Evolutionary conservation across 2,329 filamentous ascomycete genomes (phyloP).

Genomic region (Chaetomiaceae sp.): DNA sequence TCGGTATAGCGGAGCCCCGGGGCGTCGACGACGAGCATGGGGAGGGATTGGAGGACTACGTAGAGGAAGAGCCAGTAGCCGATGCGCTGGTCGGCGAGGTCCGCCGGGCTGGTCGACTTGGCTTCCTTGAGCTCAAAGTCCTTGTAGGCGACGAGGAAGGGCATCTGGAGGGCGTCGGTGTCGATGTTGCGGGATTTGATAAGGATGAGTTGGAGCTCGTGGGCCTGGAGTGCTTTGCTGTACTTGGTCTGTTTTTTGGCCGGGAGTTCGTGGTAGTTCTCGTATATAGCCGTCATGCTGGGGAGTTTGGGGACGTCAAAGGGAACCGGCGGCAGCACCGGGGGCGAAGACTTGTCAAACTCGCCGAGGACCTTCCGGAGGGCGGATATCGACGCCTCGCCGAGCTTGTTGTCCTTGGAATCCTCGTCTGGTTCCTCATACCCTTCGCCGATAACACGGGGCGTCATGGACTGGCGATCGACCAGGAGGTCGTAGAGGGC

Average conservation of each 20-base stretch:
- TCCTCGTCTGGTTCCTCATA: slow-evolving; percentile 52
- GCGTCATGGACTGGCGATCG: slow-evolving; percentile 73
- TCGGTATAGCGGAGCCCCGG: slow-evolving; percentile 64
- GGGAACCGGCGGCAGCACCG: slow-evolving; percentile 84
- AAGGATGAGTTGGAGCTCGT: slow-evolving; percentile 74
- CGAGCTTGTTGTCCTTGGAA: slow-evolving; percentile 19
- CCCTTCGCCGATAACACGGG: slow-evolving; percentile 67
- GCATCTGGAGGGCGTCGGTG: slow-evolving; percentile 51
- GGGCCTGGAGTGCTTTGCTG: slow-evolving; percentile 67
- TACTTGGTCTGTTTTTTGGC: slow-evolving; percentile 72
- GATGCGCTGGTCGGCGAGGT: slow-evolving; percentile 65
- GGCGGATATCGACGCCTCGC: slow-evolving; percentile 61
- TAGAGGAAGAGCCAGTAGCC: slow-evolving; percentile 83
- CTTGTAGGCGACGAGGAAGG: slow-evolving; percentile 67
- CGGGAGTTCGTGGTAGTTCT: slow-evolving; percentile 60
- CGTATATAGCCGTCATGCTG: slow-evolving; percentile 59
- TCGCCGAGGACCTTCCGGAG: slow-evolving; percentile 78
- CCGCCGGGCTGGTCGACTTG: slow-evolving; percentile 58
- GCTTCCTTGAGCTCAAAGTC: slow-evolving; percentile 67
- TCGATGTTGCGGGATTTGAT: slow-evolving; percentile 78
- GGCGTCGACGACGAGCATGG: slow-evolving; percentile 72
- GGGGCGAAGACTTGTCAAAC: slow-evolving; percentile 83
- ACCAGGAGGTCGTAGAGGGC: slow-evolving; percentile 84
- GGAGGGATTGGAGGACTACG: slow-evolving; percentile 69
- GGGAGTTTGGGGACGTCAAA: slow-evolving; percentile 83